Conservation (phyloP, 768 basidiomycete species). For the Sporobolomyces phaffii region DNA sequence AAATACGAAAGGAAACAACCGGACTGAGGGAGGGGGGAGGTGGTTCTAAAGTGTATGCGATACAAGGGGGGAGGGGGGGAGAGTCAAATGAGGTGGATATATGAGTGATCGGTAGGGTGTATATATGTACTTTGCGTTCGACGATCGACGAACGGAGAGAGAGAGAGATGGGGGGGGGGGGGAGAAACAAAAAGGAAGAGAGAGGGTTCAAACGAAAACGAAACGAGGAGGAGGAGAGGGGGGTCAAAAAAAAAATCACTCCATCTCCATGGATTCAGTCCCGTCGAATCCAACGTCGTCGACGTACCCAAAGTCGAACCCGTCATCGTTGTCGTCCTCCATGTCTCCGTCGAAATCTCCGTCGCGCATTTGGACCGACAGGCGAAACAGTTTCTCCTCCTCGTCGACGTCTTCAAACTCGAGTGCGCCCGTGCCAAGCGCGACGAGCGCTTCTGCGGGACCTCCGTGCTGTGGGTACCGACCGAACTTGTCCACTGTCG, state of each 20-base stretch:
- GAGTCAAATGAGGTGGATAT: no score
- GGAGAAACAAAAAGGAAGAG: no score
- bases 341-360: slow-evolving; percentile 13
- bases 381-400: slow-evolving; percentile 1
- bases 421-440: no score
- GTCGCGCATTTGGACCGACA: slow-evolving; percentile 10
- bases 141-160: not conserved
- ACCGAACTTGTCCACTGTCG: not conserved
- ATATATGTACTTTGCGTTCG: no score
- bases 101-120: no score
- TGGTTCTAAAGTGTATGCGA: not conserved
- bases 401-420: slow-evolving; percentile 15
- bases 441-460: no score
- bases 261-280: not conserved
- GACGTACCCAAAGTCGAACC: not conserved
- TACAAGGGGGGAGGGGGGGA: not conserved
- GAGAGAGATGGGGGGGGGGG: no score
- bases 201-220: no score
- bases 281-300: not conserved
- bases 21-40: no score
- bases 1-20: no score
- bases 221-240: no score
- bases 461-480: not conserved
- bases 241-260: not conserved
- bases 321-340: not conserved